Conservation (phyloP, 805 yeast genomes). For the Wickerhamomyces hampshirensis region DNA sequence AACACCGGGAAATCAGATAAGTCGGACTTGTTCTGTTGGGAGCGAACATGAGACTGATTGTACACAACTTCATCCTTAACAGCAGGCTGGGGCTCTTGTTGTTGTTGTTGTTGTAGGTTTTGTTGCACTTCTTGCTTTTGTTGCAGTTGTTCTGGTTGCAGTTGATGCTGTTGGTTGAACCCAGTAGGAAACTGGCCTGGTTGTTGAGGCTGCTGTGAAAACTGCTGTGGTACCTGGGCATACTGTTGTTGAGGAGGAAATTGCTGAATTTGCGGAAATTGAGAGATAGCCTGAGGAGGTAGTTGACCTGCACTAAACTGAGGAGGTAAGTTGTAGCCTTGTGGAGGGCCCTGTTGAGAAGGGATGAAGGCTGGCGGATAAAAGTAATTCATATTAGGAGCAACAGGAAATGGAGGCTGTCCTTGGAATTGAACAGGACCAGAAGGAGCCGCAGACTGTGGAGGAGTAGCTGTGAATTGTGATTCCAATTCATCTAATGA, state of each 20-base stretch:
- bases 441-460: slow-evolving; percentile 6
- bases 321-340: slow-evolving; percentile 15
- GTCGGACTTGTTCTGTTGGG: no score
- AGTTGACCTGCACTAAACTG: slow-evolving; percentile 22
- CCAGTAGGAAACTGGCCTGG: no score
- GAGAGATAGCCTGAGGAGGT: slow-evolving; percentile 23
- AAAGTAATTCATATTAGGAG: slow-evolving; percentile 19
- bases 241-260: slow-evolving; percentile 23
- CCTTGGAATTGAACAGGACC: slow-evolving; percentile 14
- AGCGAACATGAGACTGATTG: no score
- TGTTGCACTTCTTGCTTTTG: slow-evolving; percentile 12
- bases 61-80: no score
- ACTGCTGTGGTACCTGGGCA: slow-evolving; percentile 20
- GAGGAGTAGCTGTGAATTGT: slow-evolving; percentile 28
- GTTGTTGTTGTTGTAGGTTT: slow-evolving; percentile 17
- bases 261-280: slow-evolving; percentile 26
- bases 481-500: slow-evolving; percentile 87
- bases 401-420: slow-evolving; percentile 23
- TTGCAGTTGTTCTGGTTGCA: slow-evolving; percentile 15
- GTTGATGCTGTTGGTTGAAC: slow-evolving; percentile 12
- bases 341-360: slow-evolving; percentile 18
- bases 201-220: slow-evolving; percentile 8
- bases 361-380: slow-evolving; percentile 27
- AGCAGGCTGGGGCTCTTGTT: slow-evolving; percentile 21
- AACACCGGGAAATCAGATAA: slow-evolving; percentile 52